Conservation (phyloP, 768 basidiomycete genomes). For the Tephrocybe rancida region DNA sequence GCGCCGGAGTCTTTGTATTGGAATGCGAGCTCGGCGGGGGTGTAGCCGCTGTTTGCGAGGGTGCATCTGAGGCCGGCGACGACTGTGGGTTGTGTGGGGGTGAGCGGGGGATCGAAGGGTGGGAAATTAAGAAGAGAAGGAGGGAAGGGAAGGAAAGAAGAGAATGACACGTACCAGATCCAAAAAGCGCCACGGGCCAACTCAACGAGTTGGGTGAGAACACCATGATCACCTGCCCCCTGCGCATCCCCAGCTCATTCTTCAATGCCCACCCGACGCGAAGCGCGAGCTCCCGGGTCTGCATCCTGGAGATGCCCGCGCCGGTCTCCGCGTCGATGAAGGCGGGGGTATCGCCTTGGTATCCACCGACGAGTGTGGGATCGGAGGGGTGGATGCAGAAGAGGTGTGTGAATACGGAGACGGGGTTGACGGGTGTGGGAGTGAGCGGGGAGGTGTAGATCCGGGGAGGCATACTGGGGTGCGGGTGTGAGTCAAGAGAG, state of each 20-base stretch:
- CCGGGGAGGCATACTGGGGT: not conserved
- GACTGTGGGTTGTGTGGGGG: constrained; percentile 24
- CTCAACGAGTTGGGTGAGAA: constrained; percentile 69
- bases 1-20: constrained; percentile 75
- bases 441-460: constrained; percentile 52
- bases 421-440: constrained; percentile 35
- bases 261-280: constrained; percentile 61
- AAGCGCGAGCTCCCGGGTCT: constrained; percentile 55
- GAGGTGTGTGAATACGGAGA: constrained; percentile 53
- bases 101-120: not conserved
- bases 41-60: constrained; percentile 75
- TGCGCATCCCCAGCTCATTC: constrained; percentile 35
- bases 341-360: constrained; percentile 47
- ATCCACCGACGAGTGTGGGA: constrained; percentile 40
- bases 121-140: not conserved
- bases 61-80: constrained; percentile 73
- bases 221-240: constrained; percentile 63
- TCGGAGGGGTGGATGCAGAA: constrained; percentile 31
- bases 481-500: not conserved
- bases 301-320: constrained; percentile 53
- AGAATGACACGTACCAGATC: constrained; percentile 35
- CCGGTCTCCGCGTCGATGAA: constrained; percentile 71
- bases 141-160: not conserved
- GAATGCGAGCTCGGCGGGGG: constrained; percentile 64
- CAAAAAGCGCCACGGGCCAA: constrained; percentile 51